Conservation (phyloP, 371 early-diverging fungal species). For the Smittium culicis region DNA sequence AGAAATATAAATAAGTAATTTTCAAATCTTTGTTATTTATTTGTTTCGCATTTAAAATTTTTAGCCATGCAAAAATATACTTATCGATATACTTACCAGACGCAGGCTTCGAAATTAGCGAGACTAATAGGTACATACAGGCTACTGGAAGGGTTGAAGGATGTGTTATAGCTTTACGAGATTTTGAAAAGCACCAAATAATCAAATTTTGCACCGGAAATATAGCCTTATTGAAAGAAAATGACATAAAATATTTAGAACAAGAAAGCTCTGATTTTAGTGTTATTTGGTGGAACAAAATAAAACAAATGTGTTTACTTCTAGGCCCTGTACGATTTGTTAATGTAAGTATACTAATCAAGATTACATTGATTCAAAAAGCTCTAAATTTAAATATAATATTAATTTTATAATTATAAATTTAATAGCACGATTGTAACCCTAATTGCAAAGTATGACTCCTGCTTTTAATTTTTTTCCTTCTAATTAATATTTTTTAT, state of each 20-base stretch:
- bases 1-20: no score
- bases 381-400: no score
- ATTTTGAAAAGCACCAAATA: slow-evolving; percentile 58
- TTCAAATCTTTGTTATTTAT: no score
- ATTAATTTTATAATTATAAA: no score
- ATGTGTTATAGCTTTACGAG: slow-evolving; percentile 64
- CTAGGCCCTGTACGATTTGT: slow-evolving; percentile 92
- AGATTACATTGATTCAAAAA: no score
- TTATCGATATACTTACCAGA: slow-evolving; percentile 60
- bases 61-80: slow-evolving; percentile 42
- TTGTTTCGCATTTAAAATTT: no score
- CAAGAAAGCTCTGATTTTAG: slow-evolving; percentile 62
- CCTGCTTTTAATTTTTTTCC: neutral
- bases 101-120: slow-evolving; percentile 69
- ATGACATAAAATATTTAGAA: slow-evolving; percentile 53
- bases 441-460: slow-evolving; percentile 56
- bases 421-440: slow-evolving; percentile 64
- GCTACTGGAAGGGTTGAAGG: slow-evolving; percentile 62
- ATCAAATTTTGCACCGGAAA: slow-evolving; percentile 64
- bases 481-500: neutral
- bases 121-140: slow-evolving; percentile 54
- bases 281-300: slow-evolving; percentile 67
- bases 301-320: slow-evolving; percentile 59
- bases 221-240: slow-evolving; percentile 50
- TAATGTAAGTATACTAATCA: slow-evolving; percentile 42